Percentiles rank a stretch among this genome's conserved stretches.
These are phyloP conservation scores for Spirogloea muscicola DNA, from an alignment of 139 green algal genomes.

Conservation along the genomic window DNA sequence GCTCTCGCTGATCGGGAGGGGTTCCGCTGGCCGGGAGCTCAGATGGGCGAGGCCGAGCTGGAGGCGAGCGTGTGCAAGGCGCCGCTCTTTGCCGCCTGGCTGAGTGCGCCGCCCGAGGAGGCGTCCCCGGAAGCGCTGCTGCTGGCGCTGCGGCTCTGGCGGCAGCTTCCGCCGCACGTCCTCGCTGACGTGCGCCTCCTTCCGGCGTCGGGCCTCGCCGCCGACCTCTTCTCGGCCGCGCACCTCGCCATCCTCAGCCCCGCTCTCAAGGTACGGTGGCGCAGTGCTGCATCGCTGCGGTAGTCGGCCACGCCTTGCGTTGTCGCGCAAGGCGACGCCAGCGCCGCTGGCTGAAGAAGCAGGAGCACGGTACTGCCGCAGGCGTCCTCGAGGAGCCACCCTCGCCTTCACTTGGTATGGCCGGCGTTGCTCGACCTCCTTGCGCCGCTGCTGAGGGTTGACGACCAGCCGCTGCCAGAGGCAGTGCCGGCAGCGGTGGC, in stretches of 20 bases:
- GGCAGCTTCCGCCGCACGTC: constrained; percentile 1
- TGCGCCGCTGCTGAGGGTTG: background rate
- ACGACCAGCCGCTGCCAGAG: too few species aligned
- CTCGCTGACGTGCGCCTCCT: background rate
- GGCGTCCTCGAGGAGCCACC: constrained; percentile 22
- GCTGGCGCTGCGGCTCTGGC: constrained; percentile 16
- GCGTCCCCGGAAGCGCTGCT: constrained; percentile 14
- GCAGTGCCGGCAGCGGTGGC: too few species aligned
- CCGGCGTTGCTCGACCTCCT: constrained; percentile 8
- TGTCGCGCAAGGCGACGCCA: too few species aligned
- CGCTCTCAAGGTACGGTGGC: constrained; percentile 18
- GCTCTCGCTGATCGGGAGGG: too few species aligned
- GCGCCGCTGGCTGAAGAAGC: too few species aligned
- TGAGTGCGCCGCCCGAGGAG: background rate
- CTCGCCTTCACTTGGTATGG: constrained; percentile 16
- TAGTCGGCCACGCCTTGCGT: too few species aligned
- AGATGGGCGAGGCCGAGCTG: too few species aligned
- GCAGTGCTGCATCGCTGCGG: too few species aligned
- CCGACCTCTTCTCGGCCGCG: background rate
- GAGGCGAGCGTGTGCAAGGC: too few species aligned
- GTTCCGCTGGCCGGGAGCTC: too few species aligned
- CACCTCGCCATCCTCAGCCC: constrained; percentile 14
- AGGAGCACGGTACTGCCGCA: too few species aligned
- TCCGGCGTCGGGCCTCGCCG: background rate
- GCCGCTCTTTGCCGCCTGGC: background rate